phyloP scores from a whole-genome alignment of 768 basidiomycete genomes.

The Phaffia australis region DNA sequence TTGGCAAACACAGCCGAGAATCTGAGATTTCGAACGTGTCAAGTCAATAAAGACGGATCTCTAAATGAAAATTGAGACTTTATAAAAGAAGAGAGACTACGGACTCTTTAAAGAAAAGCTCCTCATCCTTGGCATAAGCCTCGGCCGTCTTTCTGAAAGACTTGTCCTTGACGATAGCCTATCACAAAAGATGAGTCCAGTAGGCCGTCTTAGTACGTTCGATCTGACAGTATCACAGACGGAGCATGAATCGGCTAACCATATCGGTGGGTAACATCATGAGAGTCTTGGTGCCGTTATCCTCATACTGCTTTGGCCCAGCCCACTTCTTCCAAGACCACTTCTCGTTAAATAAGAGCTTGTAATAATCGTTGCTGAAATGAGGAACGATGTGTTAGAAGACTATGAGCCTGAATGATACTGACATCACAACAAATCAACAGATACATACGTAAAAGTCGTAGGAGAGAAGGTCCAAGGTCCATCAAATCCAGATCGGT shows the following conservation, averaged over 20 bases:
- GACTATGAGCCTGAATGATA: background rate
- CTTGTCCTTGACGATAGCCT: slow-evolving; percentile 75
- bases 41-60: background rate
- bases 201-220: background rate
- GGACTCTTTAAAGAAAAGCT: slow-evolving; percentile 88
- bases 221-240: background rate
- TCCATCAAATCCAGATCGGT: slow-evolving; percentile 46
- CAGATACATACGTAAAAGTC: slow-evolving; percentile 42
- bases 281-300: slow-evolving; percentile 72
- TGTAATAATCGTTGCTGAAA: slow-evolving; percentile 43
- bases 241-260: background rate
- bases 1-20: slow-evolving; percentile 67
- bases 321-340: slow-evolving; percentile 94
- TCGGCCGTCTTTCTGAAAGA: slow-evolving; percentile 78
- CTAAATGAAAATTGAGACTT: background rate
- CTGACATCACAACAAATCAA: slow-evolving; percentile 36
- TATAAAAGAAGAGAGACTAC: slow-evolving; percentile 33
- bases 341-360: slow-evolving; percentile 76
- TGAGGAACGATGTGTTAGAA: background rate
- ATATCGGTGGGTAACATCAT: slow-evolving; percentile 88
- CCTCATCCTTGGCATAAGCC: slow-evolving; percentile 72
- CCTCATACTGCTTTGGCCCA: slow-evolving; percentile 36
- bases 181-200: slow-evolving; percentile 38
- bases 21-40: slow-evolving; percentile 41
- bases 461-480: slow-evolving; percentile 44